A percentile compares a stretch with the other conserved stretches of the same genome.
Conservation (phyloP, 1,284 basidiomycete genomes). For the Sutorius eximius region DNA sequence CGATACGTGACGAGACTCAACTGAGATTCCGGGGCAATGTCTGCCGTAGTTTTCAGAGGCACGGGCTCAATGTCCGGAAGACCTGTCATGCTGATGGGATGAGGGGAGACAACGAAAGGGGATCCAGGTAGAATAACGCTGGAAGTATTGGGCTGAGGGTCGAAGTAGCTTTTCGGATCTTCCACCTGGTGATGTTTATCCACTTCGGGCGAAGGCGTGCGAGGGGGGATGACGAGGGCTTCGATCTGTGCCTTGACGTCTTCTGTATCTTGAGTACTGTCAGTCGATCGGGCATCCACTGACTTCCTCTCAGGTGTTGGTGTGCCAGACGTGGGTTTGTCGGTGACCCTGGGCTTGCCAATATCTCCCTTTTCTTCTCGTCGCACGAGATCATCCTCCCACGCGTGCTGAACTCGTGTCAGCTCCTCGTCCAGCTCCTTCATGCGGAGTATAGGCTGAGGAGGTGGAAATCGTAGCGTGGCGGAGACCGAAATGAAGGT, state of each 20-base stretch:
- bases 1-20: slow-evolving; percentile 73
- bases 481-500: slow-evolving; percentile 92
- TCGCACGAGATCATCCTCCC: slow-evolving; percentile 83
- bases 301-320: slow-evolving; percentile 29
- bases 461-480: slow-evolving; percentile 86
- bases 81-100: slow-evolving; percentile 16
- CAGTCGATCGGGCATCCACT: slow-evolving; percentile 9
- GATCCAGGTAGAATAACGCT: slow-evolving; percentile 26
- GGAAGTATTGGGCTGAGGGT: slow-evolving; percentile 36
- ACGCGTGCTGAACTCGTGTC: slow-evolving; percentile 62
- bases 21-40: slow-evolving; percentile 72
- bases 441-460: slow-evolving; percentile 84
- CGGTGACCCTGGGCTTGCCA: slow-evolving; percentile 41
- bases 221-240: slow-evolving; percentile 53
- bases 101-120: slow-evolving; percentile 29
- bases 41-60: slow-evolving; percentile 48
- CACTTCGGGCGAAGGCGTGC: slow-evolving; percentile 43
- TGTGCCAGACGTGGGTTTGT: slow-evolving; percentile 24
- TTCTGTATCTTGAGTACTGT: slow-evolving; percentile 36
- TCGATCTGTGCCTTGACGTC: slow-evolving; percentile 73
- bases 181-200: slow-evolving; percentile 24
- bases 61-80: slow-evolving; percentile 44
- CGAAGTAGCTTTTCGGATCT: slow-evolving; percentile 44
- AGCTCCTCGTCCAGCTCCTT: slow-evolving; percentile 81
- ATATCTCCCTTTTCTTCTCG: slow-evolving; percentile 65